These are phyloP conservation scores for Clohesyomyces aquaticus DNA, from an alignment of 495 filamentous ascomycete genomes.

Conservation along the genomic window DNA sequence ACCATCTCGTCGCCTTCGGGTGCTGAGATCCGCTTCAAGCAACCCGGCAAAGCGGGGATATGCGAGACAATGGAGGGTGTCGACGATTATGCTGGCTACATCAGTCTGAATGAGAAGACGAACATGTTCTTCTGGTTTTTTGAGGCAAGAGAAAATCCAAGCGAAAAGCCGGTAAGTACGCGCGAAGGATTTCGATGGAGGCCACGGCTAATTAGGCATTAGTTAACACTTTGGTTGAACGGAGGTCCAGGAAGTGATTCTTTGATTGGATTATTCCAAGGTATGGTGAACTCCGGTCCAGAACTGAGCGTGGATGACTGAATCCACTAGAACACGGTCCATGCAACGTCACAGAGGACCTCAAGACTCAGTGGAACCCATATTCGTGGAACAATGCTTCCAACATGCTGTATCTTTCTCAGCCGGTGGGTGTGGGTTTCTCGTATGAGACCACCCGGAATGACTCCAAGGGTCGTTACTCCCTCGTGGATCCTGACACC, in stretches of 20 bases:
- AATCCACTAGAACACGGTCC: conserved; percentile 57
- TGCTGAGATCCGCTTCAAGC: conserved; percentile 57
- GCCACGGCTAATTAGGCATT: not conserved
- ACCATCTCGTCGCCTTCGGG: conserved; percentile 63
- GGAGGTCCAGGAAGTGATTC: conserved; percentile 64
- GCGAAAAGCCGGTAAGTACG: conserved; percentile 37
- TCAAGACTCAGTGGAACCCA: conserved; percentile 59
- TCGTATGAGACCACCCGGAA: conserved; percentile 56
- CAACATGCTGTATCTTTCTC: conserved; percentile 76
- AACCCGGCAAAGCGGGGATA: conserved; percentile 54
- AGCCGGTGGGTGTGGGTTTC: conserved; percentile 67
- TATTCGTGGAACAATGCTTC: conserved; percentile 75
- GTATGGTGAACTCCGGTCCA: not conserved
- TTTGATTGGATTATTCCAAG: conserved; percentile 71
- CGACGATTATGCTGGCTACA: conserved; percentile 39
- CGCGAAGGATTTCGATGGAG: not conserved
- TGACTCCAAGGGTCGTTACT: conserved; percentile 54
- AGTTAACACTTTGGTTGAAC: conserved; percentile 46
- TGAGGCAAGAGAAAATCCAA: conserved; percentile 39
- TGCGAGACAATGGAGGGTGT: conserved; percentile 52
- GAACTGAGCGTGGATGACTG: not conserved
- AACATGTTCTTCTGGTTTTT: conserved; percentile 45
- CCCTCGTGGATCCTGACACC: conserved; percentile 43
- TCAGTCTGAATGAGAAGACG: conserved; percentile 32
- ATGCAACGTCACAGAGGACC: conserved; percentile 59